Evolutionary conservation across 768 basidiomycete genomes (phyloP), one percentile per base, ranked within the genome.

Genomic region (Boletus rex-veris): DNA sequence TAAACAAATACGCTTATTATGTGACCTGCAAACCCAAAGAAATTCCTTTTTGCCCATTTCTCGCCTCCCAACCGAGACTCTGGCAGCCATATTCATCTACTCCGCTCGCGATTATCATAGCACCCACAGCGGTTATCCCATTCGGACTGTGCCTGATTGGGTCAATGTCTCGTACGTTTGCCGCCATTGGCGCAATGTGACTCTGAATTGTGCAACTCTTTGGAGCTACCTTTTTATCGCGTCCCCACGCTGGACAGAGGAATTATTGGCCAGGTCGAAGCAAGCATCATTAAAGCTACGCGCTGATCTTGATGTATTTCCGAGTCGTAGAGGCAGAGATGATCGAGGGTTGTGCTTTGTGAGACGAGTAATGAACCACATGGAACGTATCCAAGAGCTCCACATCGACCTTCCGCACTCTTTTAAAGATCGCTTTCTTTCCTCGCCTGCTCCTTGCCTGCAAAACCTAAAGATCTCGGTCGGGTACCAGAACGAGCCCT

Each of bases 241-340:
- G 4, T 66, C 66, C 6, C 66, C 67, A 0, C 60, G 54, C 43
- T 76, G 74, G 73, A 70, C 69, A 8, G 62, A 71, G 35, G 75
- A 73, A 55, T 74, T 76, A 71, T 49, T 80, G 33, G 61, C 59
- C 31, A 71, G 78, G 11, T 80, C 77, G 0, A 77, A 75, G 48
- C 70, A 65, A 60, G 74, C 73, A 10, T 62, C 70, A 10, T 36
- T 64, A n/a, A 46, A 40, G 21, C 24, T 62, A 45, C 15, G n/a
- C 28, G 28, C 7, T 8, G 2, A n/a, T n/a, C n/a, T n/a, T n/a
- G n/a, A 8, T 10, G 4, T 28, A 7, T 7, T 12, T 4, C 24
- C 26, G 26, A 26, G 26, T 8, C 1, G 0, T 28, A 28, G 7
- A 28, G 7, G 7, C 28, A 0, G 1, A 35, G 12, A 6, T 35